These are phyloP conservation scores for Sporothrix brasiliensis DNA, from an alignment of 2,329 filamentous ascomycete species.

Conservation along the genomic window DNA sequence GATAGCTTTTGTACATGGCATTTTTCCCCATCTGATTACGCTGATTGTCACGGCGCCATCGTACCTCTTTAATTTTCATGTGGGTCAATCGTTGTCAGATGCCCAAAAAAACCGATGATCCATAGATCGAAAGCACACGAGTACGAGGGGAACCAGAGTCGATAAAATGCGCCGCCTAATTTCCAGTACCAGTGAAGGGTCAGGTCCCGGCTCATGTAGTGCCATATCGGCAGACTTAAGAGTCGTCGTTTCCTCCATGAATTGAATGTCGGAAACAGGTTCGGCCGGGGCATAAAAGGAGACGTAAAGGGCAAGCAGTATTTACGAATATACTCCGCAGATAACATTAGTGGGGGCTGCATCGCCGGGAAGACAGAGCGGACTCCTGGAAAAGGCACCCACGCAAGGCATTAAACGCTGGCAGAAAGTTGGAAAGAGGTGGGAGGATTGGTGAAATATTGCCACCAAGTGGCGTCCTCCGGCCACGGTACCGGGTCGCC, in stretches of 20 bases:
- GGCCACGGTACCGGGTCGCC: background rate
- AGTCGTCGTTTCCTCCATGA: background rate
- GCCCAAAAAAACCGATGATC: conserved; percentile 3
- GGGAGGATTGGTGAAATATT: background rate
- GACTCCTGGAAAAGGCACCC: conserved; percentile 14
- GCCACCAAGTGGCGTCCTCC: conserved; percentile 13
- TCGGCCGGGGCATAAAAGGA: conserved; percentile 8
- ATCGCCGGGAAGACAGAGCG: background rate
- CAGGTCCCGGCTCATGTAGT: conserved; percentile 16
- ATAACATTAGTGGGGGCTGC: background rate
- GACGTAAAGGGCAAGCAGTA: conserved; percentile 2
- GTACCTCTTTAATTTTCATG: background rate
- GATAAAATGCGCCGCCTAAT: conserved; percentile 6
- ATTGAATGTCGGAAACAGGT: conserved; percentile 3
- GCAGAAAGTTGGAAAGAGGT: background rate
- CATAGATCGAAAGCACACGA: background rate
- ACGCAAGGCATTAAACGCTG: background rate
- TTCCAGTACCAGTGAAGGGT: background rate
- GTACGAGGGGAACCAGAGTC: conserved; percentile 7
- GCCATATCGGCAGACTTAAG: background rate
- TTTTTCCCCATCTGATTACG: conserved; percentile 14
- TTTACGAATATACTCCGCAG: too few species aligned
- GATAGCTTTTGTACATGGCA: background rate
- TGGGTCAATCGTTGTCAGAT: background rate
- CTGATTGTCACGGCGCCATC: conserved; percentile 3